Base-by-base conservation (phyloP, 169 alveolate species). In the Plasmodium inui region DNA sequence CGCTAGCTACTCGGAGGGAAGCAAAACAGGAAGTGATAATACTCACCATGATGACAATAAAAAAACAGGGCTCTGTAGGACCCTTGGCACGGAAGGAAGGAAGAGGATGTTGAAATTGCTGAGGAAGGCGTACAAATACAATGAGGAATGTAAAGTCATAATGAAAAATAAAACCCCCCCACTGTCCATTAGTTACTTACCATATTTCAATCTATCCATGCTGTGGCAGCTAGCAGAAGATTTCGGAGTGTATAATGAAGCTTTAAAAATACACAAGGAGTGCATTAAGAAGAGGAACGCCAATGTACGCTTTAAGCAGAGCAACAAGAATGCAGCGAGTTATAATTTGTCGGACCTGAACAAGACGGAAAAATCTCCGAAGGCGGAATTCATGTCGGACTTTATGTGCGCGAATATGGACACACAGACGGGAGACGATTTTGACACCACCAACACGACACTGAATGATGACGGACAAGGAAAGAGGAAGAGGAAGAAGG, bases 141-240 rank as follows among this genome's bases (percentile, higher is more conserved):
- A 96, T 72, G 97, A 96, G 2, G 85, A 83, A 44, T 96, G 95
- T 92, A 96, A 94, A 83, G 85, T 95, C 26, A 95, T 96, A 57
- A 92, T 96, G 82, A 96, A 93, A 83, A 86, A 96, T 44, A 93
- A 95, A 55, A 96, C 92, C 55, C 97, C 97, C 6, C 97, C 97
- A 1, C 50, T 96, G 28, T 96, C 97, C 22, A 96, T 96, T 41
- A 95, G 97, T 70, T 95, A 92, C 72, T 94, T 96, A 19, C 97
- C 97, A 17, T 96, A 95, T 88, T 96, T 92, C 85, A 96, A 95
- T 83, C 93, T 96, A 2, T 95, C 97, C 34, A 96, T 96, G 97
- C 67, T 96, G 37, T 96, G 97, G 97, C 97, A 96, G 79, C 93
- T 96, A 34, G 94, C 97, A 1, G 96, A 96, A 90, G 97, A 96